Percentiles rank a stretch among this genome's conserved stretches.
These are phyloP conservation scores for Parathielavia hyrcaniae DNA, from an alignment of 495 filamentous ascomycete genomes.

Conservation along the genomic window DNA sequence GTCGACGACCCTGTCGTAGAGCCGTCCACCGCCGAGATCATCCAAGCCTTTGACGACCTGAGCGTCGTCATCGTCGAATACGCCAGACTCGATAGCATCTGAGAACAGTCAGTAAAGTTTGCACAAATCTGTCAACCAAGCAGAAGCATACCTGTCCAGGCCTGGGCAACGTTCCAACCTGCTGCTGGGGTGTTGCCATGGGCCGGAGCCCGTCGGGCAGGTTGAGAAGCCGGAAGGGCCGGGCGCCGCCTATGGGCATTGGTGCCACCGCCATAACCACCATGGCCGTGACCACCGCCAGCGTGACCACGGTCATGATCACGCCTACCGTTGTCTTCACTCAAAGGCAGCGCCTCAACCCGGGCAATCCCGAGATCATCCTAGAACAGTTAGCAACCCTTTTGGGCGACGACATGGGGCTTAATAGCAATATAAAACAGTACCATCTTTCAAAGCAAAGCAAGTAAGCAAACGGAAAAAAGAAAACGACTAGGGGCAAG, in stretches of 20 bases:
- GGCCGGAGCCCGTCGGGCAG: background rate
- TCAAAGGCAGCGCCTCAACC: slow-evolving; percentile 16
- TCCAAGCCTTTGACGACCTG: slow-evolving; percentile 23
- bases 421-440: too few species aligned
- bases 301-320: background rate
- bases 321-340: background rate
- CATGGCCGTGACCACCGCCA: background rate
- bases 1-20: slow-evolving; percentile 10
- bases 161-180: background rate
- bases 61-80: slow-evolving; percentile 29
- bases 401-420: background rate
- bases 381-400: slow-evolving; percentile 14
- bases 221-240: too few species aligned
- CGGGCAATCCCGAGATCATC: slow-evolving; percentile 21
- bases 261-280: background rate
- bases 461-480: background rate
- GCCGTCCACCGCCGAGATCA: slow-evolving; percentile 26
- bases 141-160: slow-evolving; percentile 3
- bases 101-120: background rate
- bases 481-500: background rate
- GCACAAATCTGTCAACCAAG: background rate
- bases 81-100: slow-evolving; percentile 20
- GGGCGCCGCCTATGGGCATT: too few species aligned
- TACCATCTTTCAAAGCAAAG: too few species aligned
- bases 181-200: background rate